Evolutionary conservation across 768 basidiomycete genomes (phyloP).

Genomic region (Suillus clintonianus): DNA sequence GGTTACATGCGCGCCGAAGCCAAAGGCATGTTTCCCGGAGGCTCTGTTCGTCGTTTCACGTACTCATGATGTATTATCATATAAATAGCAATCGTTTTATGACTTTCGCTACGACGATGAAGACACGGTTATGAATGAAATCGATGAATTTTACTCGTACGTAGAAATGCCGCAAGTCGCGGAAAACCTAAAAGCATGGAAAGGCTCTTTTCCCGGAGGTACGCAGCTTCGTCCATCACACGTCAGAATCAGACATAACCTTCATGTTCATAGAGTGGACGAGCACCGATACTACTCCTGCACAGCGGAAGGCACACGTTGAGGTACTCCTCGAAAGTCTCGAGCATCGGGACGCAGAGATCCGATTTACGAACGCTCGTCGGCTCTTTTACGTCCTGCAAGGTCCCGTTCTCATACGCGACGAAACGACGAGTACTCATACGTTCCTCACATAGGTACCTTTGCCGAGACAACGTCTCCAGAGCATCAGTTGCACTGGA

Average conservation of each 20-base stretch:
- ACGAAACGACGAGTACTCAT: conserved; percentile 10
- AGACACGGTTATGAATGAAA: conserved; percentile 92
- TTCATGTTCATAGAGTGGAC: conserved; percentile 69
- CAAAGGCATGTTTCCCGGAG: conserved; percentile 58
- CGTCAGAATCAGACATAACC: conserved; percentile 2
- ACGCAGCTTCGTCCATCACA: conserved; percentile 21
- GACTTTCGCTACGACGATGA: conserved; percentile 97
- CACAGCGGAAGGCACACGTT: conserved; percentile 70
- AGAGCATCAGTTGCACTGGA: conserved; percentile 94
- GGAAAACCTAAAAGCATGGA: conserved; percentile 87
- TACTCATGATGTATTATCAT: conserved; percentile 18
- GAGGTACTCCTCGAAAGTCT: conserved; percentile 83
- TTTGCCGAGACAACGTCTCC: conserved; percentile 91
- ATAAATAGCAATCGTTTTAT: conserved; percentile 75
- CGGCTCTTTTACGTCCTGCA: conserved; percentile 89
- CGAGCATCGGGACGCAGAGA: conserved; percentile 82
- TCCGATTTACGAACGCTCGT: conserved; percentile 84
- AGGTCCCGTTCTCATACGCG: conserved; percentile 48
- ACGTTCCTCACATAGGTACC: conserved; percentile 54
- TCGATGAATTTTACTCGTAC: conserved; percentile 98
- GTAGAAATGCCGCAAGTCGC: conserved; percentile 91
- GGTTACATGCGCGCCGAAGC: conserved; percentile 68
- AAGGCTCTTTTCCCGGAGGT: conserved; percentile 81
- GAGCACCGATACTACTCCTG: conserved; percentile 49
- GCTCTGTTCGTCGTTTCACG: conserved; percentile 5